These are phyloP conservation scores for Colletotrichum phormii DNA, from an alignment of 2,329 filamentous ascomycete species.

Conservation along the genomic window DNA sequence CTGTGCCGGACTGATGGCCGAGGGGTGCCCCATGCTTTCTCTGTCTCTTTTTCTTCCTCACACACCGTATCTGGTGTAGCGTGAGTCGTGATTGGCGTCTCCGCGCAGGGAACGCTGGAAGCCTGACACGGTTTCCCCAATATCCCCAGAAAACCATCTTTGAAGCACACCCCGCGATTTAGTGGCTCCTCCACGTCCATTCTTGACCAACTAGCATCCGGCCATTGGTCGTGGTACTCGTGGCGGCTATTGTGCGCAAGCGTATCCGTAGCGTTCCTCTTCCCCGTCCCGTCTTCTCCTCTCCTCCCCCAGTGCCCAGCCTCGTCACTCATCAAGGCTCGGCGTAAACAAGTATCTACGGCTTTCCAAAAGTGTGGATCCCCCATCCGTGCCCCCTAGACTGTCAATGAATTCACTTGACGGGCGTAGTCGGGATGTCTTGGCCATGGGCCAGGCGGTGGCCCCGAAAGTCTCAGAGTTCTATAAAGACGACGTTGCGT, in stretches of 20 bases:
- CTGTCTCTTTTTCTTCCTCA: too few relatives aligned
- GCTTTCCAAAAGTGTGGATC: slow-evolving; percentile 10
- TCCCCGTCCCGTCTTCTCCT: not conserved
- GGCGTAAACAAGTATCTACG: slow-evolving; percentile 16
- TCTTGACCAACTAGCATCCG: slow-evolving; percentile 12
- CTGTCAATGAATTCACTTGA: not conserved
- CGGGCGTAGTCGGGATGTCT: slow-evolving; percentile 15
- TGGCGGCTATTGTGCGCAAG: not conserved
- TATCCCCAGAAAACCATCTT: slow-evolving; percentile 28
- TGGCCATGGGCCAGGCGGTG: not conserved
- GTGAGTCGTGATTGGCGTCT: not conserved
- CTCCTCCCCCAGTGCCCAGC: too few relatives aligned
- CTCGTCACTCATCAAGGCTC: not conserved
- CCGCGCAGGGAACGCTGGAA: not conserved
- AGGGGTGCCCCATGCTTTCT: not conserved
- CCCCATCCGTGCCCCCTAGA: not conserved
- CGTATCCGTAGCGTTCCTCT: not conserved
- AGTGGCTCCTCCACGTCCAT: slow-evolving; percentile 7
- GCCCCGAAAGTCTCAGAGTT: not conserved
- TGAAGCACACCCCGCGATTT: slow-evolving; percentile 21
- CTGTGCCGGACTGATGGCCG: slow-evolving; percentile 6
- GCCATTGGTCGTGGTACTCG: slow-evolving; percentile 10
- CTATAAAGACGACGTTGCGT: slow-evolving; percentile 32
- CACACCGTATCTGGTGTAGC: not conserved
- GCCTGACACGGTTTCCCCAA: slow-evolving; percentile 19